Base-by-base conservation (phyloP, 2,329 filamentous ascomycete species). In the Calonectria pseudoturangicola region DNA sequence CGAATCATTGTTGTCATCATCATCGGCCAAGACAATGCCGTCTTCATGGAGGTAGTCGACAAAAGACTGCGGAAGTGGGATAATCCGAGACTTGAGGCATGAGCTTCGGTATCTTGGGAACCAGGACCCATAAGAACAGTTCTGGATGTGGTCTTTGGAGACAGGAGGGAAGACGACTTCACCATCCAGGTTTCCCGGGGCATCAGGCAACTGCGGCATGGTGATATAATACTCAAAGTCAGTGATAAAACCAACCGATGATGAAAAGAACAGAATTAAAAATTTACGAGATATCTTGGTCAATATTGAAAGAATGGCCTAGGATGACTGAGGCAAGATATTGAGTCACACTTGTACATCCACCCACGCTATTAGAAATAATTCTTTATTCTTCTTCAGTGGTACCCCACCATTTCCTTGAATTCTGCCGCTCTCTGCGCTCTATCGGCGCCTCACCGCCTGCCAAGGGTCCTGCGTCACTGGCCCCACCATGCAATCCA, bases 41-140 rank as follows among this genome's bases (percentile, higher is more conserved):
- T 99, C 97, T 81, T 95, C 94, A 73, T 93, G 94, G 30, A 99
- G 92, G 83, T 98, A 99, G 65, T 93, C 88, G 63, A 98, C 86
- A 82, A 98, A 98, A 4, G 92, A 88, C 4, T 89, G 83, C 0
- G 93, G 90, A 7, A 99, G 89, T 1, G 94, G 92, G 65, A 99
- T 93, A 48, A 98, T 92, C 36, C 94, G 92, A 2, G 96, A 95
- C 86, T 96, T 97, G 51, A 98, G 94, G 41, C 95, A 95, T 60
- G 94, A 89, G 9, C 91, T 87, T 72, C 94, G 93, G 82, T 97
- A 98, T 89, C 90, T 93, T 60, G 94, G 92, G 80, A 98, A 95
- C 97, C 97, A 99, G 73, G 89, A 91, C 82, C 98, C 94, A 84
- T 97, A 98, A 50, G 97, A 97, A 85, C 96, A 99, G 84, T 98